phyloP scores from a whole-genome alignment of 1,284 basidiomycete species.

The Cerrena zonata region DNA sequence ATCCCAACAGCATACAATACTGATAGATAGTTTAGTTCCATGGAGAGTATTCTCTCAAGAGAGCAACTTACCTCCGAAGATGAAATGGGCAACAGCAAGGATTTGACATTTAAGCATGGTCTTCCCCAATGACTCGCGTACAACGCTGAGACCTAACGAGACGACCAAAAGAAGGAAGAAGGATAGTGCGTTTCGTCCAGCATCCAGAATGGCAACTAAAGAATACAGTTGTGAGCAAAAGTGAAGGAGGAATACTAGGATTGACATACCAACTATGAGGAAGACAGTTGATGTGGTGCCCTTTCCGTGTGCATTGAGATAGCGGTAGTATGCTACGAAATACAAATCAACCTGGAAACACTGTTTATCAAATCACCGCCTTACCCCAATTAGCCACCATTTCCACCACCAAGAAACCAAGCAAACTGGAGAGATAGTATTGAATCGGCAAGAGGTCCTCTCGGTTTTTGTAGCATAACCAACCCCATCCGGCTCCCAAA shows the following conservation, averaged over 20 bases:
- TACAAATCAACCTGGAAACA: neutral
- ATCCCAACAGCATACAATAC: conserved; percentile 89
- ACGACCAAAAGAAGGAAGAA: conserved; percentile 95
- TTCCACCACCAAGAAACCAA: conserved; percentile 86
- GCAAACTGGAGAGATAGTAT: conserved; percentile 91
- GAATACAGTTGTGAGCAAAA: conserved; percentile 1
- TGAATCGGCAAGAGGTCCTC: conserved; percentile 83
- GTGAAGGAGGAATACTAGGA: neutral
- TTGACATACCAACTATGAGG: conserved; percentile 70
- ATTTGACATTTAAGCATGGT: conserved; percentile 76
- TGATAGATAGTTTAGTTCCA: too few species aligned
- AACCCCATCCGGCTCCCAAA: conserved; percentile 74
- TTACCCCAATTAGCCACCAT: conserved; percentile 86
- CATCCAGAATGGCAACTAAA: conserved; percentile 83
- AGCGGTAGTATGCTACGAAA: conserved; percentile 71
- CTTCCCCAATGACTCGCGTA: conserved; percentile 70
- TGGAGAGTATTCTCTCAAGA: too few species aligned
- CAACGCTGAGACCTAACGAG: conserved; percentile 80
- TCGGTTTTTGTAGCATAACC: conserved; percentile 77
- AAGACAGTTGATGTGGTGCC: conserved; percentile 73
- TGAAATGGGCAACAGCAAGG: conserved; percentile 78
- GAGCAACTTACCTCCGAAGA: conserved; percentile 80
- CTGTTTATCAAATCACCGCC: conserved; percentile 13
- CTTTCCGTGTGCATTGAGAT: conserved; percentile 83
- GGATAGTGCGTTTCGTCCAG: conserved; percentile 86